These are phyloP conservation scores for Daldinia sp. DNA, from an alignment of 2,329 filamentous ascomycete genomes.

Conservation along the genomic window DNA sequence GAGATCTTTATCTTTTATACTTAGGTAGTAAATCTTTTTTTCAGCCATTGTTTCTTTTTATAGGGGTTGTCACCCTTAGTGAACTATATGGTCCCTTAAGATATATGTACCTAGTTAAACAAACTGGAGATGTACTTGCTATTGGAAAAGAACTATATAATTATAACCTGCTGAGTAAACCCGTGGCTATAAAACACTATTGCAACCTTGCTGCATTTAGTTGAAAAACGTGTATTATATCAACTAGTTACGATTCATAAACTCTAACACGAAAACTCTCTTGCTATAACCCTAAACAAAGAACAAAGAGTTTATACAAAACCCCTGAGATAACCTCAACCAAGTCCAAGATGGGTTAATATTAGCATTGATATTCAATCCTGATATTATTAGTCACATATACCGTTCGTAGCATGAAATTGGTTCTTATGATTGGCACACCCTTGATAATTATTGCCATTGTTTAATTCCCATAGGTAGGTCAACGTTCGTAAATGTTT, in stretches of 20 bases:
- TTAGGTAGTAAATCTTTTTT: neutral
- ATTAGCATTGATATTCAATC: neutral
- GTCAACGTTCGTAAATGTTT: conserved; percentile 15
- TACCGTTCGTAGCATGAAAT: neutral
- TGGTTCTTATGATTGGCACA: neutral
- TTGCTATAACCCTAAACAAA: neutral
- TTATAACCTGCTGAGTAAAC: no score
- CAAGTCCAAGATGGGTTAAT: neutral
- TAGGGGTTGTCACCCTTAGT: neutral
- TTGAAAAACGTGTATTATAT: no score
- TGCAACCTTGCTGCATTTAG: no score
- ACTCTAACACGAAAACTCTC: neutral
- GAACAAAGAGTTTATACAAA: neutral
- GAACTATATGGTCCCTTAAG: neutral
- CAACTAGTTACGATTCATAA: no score
- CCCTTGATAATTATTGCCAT: neutral
- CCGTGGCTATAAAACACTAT: no score
- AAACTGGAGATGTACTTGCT: no score
- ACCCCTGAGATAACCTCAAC: neutral
- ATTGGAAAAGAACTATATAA: no score
- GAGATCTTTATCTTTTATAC: conserved; percentile 36
- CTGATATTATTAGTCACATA: neutral
- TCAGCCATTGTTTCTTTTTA: neutral
- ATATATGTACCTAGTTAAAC: no score
- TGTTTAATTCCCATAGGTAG: conserved; percentile 16